These are phyloP conservation scores for Gnaphalium uliginosum DNA, from an alignment of 129 eudicot species.

Conservation along the genomic window DNA sequence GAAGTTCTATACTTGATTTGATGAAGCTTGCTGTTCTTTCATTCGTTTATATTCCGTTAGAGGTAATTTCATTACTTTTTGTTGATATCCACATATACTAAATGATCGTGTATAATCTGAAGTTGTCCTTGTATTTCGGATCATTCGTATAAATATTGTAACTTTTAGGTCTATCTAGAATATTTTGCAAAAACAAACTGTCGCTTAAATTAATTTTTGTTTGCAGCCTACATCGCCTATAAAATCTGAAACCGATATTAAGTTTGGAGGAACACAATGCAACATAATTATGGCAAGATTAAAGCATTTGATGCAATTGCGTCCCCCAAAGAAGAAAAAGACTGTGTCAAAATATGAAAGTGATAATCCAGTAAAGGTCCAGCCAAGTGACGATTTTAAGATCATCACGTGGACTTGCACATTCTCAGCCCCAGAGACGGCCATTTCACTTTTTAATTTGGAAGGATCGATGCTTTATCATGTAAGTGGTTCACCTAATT, in stretches of 20 bases:
- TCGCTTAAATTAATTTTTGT: conserved; percentile 32
- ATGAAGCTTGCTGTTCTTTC: conserved; percentile 69
- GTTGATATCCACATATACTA: not conserved
- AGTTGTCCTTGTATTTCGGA: not conserved
- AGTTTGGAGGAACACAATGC: conserved; percentile 85
- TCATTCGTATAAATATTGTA: not conserved
- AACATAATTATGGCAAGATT: conserved; percentile 61
- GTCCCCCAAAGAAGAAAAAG: conserved; percentile 51
- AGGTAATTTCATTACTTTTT: conserved; percentile 45
- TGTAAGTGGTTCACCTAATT: conserved; percentile 45
- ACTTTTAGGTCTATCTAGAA: not conserved
- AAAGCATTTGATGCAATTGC: conserved; percentile 61
- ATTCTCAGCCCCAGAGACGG: conserved; percentile 83
- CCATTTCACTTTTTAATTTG: conserved; percentile 57
- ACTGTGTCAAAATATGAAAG: conserved; percentile 41
- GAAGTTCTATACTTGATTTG: conserved; percentile 65
- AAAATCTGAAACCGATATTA: conserved; percentile 75
- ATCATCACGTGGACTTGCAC: conserved; percentile 85
- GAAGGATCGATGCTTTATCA: conserved; percentile 56
- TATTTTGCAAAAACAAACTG: not conserved
- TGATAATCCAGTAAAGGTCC: conserved; percentile 32
- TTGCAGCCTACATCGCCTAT: conserved; percentile 75
- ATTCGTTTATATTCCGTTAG: conserved; percentile 70
- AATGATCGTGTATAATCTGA: not conserved
- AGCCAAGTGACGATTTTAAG: conserved; percentile 50